phyloP scores from a whole-genome alignment of 257 asterid species.

The Solanum virginianum region DNA sequence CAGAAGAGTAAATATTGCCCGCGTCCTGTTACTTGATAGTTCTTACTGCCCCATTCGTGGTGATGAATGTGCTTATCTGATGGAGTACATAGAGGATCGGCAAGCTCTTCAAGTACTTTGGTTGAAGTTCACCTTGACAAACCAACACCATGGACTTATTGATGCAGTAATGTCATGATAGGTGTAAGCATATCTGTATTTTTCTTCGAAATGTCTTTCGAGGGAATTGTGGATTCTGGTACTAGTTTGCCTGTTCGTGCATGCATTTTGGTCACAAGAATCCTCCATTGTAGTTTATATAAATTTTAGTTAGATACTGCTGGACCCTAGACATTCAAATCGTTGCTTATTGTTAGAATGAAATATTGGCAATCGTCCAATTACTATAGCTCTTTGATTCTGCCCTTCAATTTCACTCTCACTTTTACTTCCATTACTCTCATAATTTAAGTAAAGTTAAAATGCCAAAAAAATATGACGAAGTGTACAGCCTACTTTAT shows the following conservation, averaged over 20 bases:
- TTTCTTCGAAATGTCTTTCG: background rate
- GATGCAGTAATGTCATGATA: background rate
- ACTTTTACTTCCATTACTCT: background rate
- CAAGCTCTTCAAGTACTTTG: background rate
- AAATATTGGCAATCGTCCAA: too few species aligned
- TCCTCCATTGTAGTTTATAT: background rate
- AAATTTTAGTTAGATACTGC: background rate
- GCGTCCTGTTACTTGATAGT: background rate
- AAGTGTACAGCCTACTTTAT: background rate
- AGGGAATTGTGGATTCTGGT: background rate
- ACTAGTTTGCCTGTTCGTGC: background rate
- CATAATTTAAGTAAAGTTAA: background rate
- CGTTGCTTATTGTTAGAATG: too few species aligned
- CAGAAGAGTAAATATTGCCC: background rate
- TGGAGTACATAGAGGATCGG: background rate
- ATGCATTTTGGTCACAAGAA: background rate
- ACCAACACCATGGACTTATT: background rate
- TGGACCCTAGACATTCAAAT: background rate
- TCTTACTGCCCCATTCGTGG: background rate
- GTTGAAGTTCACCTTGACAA: background rate
- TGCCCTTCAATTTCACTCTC: background rate
- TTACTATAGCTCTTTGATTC: background rate
- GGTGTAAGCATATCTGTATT: background rate
- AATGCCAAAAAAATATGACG: background rate
- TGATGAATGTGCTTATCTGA: background rate